A percentile compares a stretch with the other conserved stretches of the same genome.
Evolutionary conservation across 1,284 basidiomycete genomes (phyloP).

Genomic region (Coniferiporia sulphurascens): DNA sequence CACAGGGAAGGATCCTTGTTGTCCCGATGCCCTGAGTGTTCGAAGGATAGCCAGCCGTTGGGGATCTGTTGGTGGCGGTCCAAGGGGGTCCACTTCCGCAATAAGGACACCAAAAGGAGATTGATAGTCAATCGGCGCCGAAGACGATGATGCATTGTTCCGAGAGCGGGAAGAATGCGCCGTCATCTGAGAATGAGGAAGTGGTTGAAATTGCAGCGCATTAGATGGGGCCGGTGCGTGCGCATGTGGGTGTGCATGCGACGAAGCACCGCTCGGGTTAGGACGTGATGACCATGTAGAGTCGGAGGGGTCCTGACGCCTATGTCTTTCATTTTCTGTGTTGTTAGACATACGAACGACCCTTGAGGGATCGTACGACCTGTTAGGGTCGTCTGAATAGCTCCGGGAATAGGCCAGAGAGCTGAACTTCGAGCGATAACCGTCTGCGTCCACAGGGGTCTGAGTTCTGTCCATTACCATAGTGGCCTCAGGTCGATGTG

Average conservation of each 20-base stretch:
- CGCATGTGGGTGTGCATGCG: not conserved
- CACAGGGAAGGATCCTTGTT: constrained; percentile 7
- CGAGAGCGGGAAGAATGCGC: not conserved
- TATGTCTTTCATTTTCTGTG: constrained; percentile 8
- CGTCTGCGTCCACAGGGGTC: not conserved
- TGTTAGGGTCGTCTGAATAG: not conserved
- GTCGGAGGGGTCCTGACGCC: constrained; percentile 14
- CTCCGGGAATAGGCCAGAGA: not conserved
- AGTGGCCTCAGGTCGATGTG: not conserved
- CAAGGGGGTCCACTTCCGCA: constrained; percentile 5
- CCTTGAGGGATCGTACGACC: not conserved
- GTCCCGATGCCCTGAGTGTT: constrained; percentile 9
- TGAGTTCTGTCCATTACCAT: not conserved
- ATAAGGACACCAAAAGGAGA: constrained; percentile 14
- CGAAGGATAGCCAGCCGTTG: constrained; percentile 15
- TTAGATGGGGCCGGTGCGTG: not conserved
- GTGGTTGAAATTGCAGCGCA: constrained; percentile 19
- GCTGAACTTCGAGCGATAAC: not conserved
- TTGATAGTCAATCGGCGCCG: constrained; percentile 8
- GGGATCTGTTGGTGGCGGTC: constrained; percentile 6
- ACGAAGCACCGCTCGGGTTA: constrained; percentile 10
- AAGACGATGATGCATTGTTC: not conserved
- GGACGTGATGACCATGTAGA: constrained; percentile 16
- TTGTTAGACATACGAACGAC: not conserved
- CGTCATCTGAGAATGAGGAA: constrained; percentile 11